Evolutionary conservation across 2,329 filamentous ascomycete species (phyloP).

Genomic region (Epichloe festucae): DNA sequence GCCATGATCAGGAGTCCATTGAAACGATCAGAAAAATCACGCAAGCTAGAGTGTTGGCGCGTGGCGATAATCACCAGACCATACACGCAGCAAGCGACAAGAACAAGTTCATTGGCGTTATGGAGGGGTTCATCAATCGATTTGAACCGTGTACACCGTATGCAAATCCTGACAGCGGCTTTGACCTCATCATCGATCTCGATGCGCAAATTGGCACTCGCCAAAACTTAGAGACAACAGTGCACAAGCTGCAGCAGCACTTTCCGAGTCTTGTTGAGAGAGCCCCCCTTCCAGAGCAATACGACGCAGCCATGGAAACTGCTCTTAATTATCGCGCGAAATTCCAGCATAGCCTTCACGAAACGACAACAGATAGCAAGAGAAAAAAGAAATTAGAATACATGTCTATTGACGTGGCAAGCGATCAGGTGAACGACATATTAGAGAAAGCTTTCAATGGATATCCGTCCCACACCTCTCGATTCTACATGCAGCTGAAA

Average conservation of each 20-base stretch:
- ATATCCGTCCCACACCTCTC: constrained; percentile 28
- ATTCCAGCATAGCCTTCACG: constrained; percentile 61
- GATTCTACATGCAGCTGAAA: constrained; percentile 64
- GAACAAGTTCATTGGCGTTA: constrained; percentile 71
- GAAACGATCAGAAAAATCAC: constrained; percentile 63
- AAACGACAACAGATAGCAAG: constrained; percentile 15
- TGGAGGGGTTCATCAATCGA: constrained; percentile 83
- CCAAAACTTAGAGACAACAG: constrained; percentile 69
- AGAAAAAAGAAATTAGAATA: constrained; percentile 43
- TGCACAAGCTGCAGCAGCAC: constrained; percentile 56
- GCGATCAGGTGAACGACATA: constrained; percentile 31
- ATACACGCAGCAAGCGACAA: constrained; percentile 71
- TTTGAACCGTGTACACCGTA: constrained; percentile 67
- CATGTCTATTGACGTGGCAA: constrained; percentile 37
- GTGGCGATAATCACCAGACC: constrained; percentile 95
- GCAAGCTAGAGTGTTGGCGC: constrained; percentile 62
- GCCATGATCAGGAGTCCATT: constrained; percentile 66
- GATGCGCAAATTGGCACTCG: constrained; percentile 67
- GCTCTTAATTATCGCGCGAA: constrained; percentile 69
- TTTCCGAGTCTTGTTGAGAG: constrained; percentile 66
- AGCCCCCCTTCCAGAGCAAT: constrained; percentile 57
- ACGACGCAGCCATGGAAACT: constrained; percentile 66
- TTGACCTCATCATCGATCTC: constrained; percentile 75
- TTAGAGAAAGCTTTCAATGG: constrained; percentile 59
- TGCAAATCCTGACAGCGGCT: constrained; percentile 60